These are phyloP conservation scores for Akanthomyces uredinophilus DNA, from an alignment of 2,329 filamentous ascomycete species.

Conservation along the genomic window DNA sequence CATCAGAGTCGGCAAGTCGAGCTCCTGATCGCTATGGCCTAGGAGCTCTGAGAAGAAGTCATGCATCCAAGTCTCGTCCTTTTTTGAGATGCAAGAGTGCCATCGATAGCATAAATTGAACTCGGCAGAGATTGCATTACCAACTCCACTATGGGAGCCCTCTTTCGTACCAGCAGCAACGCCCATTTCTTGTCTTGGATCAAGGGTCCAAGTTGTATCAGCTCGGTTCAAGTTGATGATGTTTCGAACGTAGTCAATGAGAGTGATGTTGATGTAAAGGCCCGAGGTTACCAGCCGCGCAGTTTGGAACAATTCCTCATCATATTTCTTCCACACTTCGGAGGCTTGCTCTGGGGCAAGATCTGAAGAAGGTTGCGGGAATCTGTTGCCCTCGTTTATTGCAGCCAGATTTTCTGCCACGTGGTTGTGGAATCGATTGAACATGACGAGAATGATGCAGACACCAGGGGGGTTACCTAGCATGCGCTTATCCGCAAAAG, in stretches of 20 bases:
- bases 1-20: slow-evolving; percentile 49
- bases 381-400: slow-evolving; percentile 83
- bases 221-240: slow-evolving; percentile 56
- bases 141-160: slow-evolving; percentile 64
- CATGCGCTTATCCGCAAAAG: slow-evolving; percentile 65
- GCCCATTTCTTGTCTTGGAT: slow-evolving; percentile 66
- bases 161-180: slow-evolving; percentile 47
- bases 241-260: slow-evolving; percentile 74
- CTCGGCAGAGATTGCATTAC: slow-evolving; percentile 80
- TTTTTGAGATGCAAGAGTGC: slow-evolving; percentile 72
- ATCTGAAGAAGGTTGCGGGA: slow-evolving; percentile 56
- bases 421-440: slow-evolving; percentile 83
- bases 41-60: slow-evolving; percentile 61
- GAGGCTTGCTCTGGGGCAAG: slow-evolving; percentile 45
- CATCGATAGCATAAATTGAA: slow-evolving; percentile 87
- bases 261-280: slow-evolving; percentile 72
- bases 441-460: slow-evolving; percentile 68
- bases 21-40: slow-evolving; percentile 38
- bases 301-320: slow-evolving; percentile 76
- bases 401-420: slow-evolving; percentile 70
- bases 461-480: slow-evolving; percentile 68
- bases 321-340: slow-evolving; percentile 60
- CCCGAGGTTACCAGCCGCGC: slow-evolving; percentile 69
- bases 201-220: slow-evolving; percentile 75
- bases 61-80: slow-evolving; percentile 77